A percentile compares a stretch with the other conserved stretches of the same genome.
Evolutionary conservation across 139 green algal genomes (phyloP).

Genomic region (Nannochloris sp.): DNA sequence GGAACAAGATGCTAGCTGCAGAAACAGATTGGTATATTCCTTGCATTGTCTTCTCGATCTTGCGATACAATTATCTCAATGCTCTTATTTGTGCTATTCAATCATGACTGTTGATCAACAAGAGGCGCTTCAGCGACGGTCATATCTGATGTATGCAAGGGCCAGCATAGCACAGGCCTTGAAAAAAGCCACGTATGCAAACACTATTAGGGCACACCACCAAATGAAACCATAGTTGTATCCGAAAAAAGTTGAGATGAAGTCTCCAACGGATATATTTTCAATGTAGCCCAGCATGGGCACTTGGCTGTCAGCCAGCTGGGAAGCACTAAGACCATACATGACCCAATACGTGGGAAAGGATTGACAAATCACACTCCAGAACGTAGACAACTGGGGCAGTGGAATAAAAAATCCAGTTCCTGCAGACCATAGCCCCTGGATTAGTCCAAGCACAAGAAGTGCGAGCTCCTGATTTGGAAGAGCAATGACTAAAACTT

Average conservation of each 20-base stretch:
- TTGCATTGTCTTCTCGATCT: no score
- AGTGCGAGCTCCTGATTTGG: conserved; percentile 21
- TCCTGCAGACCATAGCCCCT: conserved; percentile 1
- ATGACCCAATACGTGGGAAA: conserved; percentile 41
- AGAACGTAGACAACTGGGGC: conserved; percentile 47
- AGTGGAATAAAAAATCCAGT: conserved; percentile 29
- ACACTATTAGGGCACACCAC: conserved; percentile 27
- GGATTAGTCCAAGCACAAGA: conserved; percentile 11
- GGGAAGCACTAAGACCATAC: conserved; percentile 4
- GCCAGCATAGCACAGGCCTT: conserved; percentile 27
- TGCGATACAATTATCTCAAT: no score
- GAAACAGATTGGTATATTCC: no score
- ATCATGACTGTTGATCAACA: no score
- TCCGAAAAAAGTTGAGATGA: conserved; percentile 45
- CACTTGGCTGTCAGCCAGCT: conserved; percentile 14
- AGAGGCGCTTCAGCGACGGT: background rate
- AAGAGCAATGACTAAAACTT: conserved; percentile 14
- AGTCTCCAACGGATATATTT: conserved; percentile 15
- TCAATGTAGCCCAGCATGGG: conserved; percentile 12
- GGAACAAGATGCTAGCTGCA: no score
- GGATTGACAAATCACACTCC: conserved; percentile 55
- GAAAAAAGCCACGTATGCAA: conserved; percentile 42
- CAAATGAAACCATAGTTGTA: conserved; percentile 50
- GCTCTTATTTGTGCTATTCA: no score
- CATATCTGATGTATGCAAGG: conserved; percentile 36